Percentiles rank a stretch among this genome's conserved stretches.
Conservation (phyloP, 495 filamentous ascomycete species). For the Cudoniella acicularis region DNA sequence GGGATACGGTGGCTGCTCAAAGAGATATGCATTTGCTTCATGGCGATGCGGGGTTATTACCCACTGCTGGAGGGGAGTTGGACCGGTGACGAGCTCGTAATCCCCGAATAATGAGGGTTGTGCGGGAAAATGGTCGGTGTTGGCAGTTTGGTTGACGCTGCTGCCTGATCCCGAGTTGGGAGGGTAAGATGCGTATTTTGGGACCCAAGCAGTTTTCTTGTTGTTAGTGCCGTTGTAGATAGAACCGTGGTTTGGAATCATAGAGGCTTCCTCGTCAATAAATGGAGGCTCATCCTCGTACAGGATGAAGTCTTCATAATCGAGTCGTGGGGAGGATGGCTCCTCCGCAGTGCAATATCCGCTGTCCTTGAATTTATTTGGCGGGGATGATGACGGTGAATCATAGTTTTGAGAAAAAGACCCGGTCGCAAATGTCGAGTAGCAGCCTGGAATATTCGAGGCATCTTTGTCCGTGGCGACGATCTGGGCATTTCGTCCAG, state of each 20-base stretch:
- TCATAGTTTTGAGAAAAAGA: background rate
- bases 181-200: background rate
- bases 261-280: background rate
- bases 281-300: background rate
- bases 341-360: background rate
- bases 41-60: background rate
- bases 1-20: background rate
- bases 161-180: background rate
- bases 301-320: background rate
- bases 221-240: conserved; percentile 4
- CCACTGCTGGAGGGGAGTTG: background rate
- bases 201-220: background rate
- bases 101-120: background rate
- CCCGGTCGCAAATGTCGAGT: background rate
- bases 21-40: background rate
- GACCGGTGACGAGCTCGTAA: background rate
- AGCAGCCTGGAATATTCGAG: background rate
- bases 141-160: background rate
- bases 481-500: background rate
- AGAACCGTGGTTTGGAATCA: background rate
- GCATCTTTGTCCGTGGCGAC: background rate
- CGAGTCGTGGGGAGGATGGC: background rate
- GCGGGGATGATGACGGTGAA: background rate
- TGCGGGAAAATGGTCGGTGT: background rate
- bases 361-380: background rate